phyloP scores from a whole-genome alignment of 305 asterid species.

The Striga hermonthica region DNA sequence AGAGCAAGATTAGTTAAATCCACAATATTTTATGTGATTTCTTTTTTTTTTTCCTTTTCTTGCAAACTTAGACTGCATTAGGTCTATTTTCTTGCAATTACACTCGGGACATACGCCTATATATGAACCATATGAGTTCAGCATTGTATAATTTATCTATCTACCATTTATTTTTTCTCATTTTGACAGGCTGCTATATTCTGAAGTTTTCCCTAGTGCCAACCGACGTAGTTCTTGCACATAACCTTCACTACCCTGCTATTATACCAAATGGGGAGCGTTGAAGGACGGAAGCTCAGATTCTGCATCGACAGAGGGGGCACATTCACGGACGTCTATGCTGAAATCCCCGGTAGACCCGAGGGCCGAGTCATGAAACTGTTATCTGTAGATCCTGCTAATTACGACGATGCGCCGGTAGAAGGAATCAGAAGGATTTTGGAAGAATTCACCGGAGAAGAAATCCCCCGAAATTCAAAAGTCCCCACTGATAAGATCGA shows the following conservation, averaged over 20 bases:
- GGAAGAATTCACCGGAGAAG: conserved; percentile 80
- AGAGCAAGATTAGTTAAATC: not conserved
- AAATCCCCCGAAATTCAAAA: conserved; percentile 67
- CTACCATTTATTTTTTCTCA: not conserved
- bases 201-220: conserved; percentile 12
- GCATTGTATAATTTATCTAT: not conserved
- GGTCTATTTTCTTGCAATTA: conserved; percentile 3
- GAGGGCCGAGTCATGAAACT: conserved; percentile 89
- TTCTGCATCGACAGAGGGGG: conserved; percentile 98
- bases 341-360: conserved; percentile 83
- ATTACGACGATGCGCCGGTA: conserved; percentile 94
- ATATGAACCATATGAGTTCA: not conserved
- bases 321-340: conserved; percentile 95
- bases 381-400: conserved; percentile 89
- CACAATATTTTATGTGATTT: not conserved
- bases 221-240: conserved; percentile 11
- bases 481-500: conserved; percentile 92
- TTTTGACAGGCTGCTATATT: conserved; percentile 30
- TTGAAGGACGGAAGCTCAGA: conserved; percentile 58
- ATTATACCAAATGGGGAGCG: conserved; percentile 52
- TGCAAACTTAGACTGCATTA: conserved; percentile 1
- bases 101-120: conserved; percentile 4
- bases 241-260: conserved; percentile 17
- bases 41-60: conserved; percentile 2
- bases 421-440: conserved; percentile 92